phyloP scores from a whole-genome alignment of 768 basidiomycete species.

The Macrolepiota albuminosa region DNA sequence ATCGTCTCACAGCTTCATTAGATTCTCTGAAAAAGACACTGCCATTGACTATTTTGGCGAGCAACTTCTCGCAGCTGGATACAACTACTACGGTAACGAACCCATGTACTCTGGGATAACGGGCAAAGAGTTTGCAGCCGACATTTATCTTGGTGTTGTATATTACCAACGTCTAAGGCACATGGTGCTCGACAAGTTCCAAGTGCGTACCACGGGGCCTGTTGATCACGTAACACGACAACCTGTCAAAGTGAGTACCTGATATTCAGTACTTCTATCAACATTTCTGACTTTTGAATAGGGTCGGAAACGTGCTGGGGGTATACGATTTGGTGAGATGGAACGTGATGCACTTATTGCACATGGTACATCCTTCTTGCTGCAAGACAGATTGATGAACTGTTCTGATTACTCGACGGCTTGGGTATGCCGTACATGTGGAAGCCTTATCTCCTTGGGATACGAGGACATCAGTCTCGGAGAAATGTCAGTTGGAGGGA shows the following conservation, averaged over 20 bases:
- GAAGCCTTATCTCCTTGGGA: slow-evolving; percentile 91
- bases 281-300: slow-evolving; percentile 23
- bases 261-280: background rate
- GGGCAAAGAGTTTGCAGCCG: slow-evolving; percentile 96
- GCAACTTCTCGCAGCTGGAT: slow-evolving; percentile 88
- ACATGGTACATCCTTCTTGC: slow-evolving; percentile 96
- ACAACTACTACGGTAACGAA: slow-evolving; percentile 99
- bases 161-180: slow-evolving; percentile 98
- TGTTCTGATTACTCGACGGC: slow-evolving; percentile 99
- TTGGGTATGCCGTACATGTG: slow-evolving; percentile 97
- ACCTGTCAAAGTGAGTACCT: slow-evolving; percentile 79
- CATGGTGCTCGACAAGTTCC: slow-evolving; percentile 99
- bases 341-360: slow-evolving; percentile 98
- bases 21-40: slow-evolving; percentile 95
- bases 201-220: slow-evolving; percentile 97
- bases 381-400: slow-evolving; percentile 99
- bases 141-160: slow-evolving; percentile 97
- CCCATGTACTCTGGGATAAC: slow-evolving; percentile 99
- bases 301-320: slow-evolving; percentile 98
- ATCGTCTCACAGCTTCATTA: slow-evolving; percentile 24
- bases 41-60: slow-evolving; percentile 97
- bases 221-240: slow-evolving; percentile 95
- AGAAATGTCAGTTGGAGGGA: slow-evolving; percentile 48
- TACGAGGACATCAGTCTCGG: slow-evolving; percentile 86
- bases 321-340: slow-evolving; percentile 99